These are phyloP conservation scores for Phytophthora foliorum DNA, from an alignment of 352 stramenopile species.

Conservation along the genomic window DNA sequence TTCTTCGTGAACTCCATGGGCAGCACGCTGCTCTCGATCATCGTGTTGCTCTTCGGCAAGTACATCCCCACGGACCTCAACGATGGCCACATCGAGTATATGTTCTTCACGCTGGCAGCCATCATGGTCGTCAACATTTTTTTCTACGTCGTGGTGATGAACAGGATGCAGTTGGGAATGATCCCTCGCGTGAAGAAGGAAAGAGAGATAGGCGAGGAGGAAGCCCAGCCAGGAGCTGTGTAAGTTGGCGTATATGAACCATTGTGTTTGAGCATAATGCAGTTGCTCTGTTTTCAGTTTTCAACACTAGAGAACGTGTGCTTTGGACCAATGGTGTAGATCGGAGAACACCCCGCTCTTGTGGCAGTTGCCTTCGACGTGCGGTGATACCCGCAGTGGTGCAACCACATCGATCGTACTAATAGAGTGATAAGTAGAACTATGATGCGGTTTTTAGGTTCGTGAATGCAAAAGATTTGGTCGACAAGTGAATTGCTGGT, in stretches of 20 bases:
- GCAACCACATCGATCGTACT: neutral
- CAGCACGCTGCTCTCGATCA: constrained; percentile 58
- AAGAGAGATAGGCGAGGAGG: constrained; percentile 4
- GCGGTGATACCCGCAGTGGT: neutral
- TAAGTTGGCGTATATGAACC: constrained; percentile 14
- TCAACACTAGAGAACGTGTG: neutral
- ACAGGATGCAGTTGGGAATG: constrained; percentile 45
- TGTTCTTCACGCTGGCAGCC: constrained; percentile 45
- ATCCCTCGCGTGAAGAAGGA: constrained; percentile 19
- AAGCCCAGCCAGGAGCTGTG: constrained; percentile 10
- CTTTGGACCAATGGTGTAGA: constrained; percentile 1
- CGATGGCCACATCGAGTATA: constrained; percentile 48
- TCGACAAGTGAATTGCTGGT: too few relatives aligned
- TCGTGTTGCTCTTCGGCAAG: constrained; percentile 70
- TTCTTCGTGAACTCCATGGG: constrained; percentile 67
- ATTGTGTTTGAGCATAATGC: constrained; percentile 5
- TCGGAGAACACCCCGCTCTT: constrained; percentile 3
- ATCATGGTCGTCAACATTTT: constrained; percentile 52
- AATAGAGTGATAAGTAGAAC: neutral
- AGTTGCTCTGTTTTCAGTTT: neutral
- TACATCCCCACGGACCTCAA: constrained; percentile 52
- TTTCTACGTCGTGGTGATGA: constrained; percentile 41
- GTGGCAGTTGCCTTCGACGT: constrained; percentile 5
- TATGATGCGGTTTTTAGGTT: too few relatives aligned
- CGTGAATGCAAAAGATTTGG: too few relatives aligned